A percentile compares a stretch with the other conserved stretches of the same genome.
Evolutionary conservation across 306 rosid species (phyloP).

Genomic region (Pterocarpus santalinus): DNA sequence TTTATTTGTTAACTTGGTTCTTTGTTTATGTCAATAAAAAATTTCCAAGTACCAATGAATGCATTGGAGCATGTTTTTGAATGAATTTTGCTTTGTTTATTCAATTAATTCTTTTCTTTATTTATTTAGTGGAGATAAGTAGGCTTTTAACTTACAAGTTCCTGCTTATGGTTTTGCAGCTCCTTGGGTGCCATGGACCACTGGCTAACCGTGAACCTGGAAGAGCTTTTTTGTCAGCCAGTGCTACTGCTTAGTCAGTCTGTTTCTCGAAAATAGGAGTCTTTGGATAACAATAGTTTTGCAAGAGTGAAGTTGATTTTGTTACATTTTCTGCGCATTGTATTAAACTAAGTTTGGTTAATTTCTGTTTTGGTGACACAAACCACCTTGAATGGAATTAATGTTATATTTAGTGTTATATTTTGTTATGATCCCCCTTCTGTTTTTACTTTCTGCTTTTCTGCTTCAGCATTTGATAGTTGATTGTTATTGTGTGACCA

Average conservation of each 20-base stretch:
- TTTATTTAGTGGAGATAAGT: background rate
- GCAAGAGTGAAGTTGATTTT: slow-evolving; percentile 35
- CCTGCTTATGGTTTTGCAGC: slow-evolving; percentile 54
- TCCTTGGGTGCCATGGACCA: slow-evolving; percentile 80
- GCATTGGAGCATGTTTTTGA: background rate
- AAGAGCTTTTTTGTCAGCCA: slow-evolving; percentile 51
- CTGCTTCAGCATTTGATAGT: background rate
- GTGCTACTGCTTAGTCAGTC: slow-evolving; percentile 45
- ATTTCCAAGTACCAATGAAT: background rate
- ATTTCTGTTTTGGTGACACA: background rate
- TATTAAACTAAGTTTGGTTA: background rate
- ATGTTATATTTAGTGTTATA: background rate
- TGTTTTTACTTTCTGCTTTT: background rate
- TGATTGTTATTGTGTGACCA: background rate
- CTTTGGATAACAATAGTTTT: background rate
- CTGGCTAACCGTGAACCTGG: slow-evolving; percentile 68
- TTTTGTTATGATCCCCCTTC: background rate
- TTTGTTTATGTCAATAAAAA: background rate
- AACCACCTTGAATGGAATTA: background rate
- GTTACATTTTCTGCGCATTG: slow-evolving; percentile 16
- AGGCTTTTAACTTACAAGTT: background rate
- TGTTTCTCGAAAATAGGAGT: background rate
- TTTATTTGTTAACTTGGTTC: background rate
- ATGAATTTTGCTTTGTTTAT: background rate
- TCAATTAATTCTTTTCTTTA: background rate